These are phyloP conservation scores for Gracilaria gracilis DNA, from an alignment of 23 red algal species.

Conservation along the genomic window DNA sequence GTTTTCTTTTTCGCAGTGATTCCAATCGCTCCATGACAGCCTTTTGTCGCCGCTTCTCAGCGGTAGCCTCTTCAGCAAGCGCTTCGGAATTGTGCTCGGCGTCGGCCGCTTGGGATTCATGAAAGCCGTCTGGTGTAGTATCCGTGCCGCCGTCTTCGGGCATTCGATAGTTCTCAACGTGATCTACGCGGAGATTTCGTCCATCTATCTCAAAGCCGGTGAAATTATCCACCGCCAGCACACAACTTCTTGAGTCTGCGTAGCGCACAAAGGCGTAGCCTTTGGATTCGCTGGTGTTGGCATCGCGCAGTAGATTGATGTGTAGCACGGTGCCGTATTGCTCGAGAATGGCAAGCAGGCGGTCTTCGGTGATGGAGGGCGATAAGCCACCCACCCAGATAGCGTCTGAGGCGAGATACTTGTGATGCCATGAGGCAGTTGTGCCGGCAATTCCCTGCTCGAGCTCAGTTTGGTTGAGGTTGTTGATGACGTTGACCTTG, in stretches of 20 bases:
- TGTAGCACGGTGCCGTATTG: slow-evolving; percentile 76
- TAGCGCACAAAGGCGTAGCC: slow-evolving; percentile 84
- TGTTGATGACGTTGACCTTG: slow-evolving; percentile 58
- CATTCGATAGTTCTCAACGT: slow-evolving; percentile 73
- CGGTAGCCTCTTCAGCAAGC: not conserved
- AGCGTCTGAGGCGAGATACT: slow-evolving; percentile 59
- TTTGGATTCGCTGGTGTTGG: slow-evolving; percentile 63
- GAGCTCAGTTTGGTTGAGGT: slow-evolving; percentile 69
- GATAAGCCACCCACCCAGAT: slow-evolving; percentile 86
- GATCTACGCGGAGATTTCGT: slow-evolving; percentile 76
- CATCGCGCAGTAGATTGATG: slow-evolving; percentile 80
- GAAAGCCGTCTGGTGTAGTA: slow-evolving; percentile 38
- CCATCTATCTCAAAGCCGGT: slow-evolving; percentile 70
- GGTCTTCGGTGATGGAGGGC: slow-evolving; percentile 62
- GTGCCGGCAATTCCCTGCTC: slow-evolving; percentile 68
- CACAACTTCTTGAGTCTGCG: slow-evolving; percentile 80
- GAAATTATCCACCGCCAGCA: slow-evolving; percentile 92
- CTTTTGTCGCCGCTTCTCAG: slow-evolving; percentile 25
- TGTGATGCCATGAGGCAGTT: slow-evolving; percentile 82
- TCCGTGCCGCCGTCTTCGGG: slow-evolving; percentile 53
- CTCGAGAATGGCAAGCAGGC: slow-evolving; percentile 81
- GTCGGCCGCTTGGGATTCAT: slow-evolving; percentile 3
- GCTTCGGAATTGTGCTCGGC: not conserved
- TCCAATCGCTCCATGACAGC: slow-evolving; percentile 35
- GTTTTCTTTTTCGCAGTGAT: slow-evolving; percentile 15